These are phyloP conservation scores for Fusarium mexicanum DNA, from an alignment of 2,329 filamentous ascomycete species.

Conservation along the genomic window DNA sequence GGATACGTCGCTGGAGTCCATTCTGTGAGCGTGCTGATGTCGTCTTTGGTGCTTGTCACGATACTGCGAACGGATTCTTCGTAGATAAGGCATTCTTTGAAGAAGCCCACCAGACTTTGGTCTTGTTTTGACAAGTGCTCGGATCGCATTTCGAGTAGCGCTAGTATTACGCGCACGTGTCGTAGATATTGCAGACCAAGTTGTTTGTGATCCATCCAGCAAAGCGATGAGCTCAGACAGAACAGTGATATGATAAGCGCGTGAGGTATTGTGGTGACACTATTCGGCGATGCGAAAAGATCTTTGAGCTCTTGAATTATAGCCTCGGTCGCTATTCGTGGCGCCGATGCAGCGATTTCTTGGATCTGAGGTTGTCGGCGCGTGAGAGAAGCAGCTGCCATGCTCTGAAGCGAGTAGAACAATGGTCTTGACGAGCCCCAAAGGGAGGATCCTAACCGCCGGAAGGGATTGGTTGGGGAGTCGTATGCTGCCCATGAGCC, in stretches of 20 bases:
- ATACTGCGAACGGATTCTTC: slow-evolving; percentile 35
- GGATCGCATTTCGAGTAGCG: slow-evolving; percentile 25
- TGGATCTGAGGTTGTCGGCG: slow-evolving; percentile 21
- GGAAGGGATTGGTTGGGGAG: slow-evolving; percentile 31
- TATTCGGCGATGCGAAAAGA: slow-evolving; percentile 23
- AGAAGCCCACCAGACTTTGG: slow-evolving; percentile 21
- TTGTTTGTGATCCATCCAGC: slow-evolving; percentile 35
- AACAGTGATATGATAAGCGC: slow-evolving; percentile 31
- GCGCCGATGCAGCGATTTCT: slow-evolving; percentile 26
- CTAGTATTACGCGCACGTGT: slow-evolving; percentile 30
- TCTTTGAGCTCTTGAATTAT: slow-evolving; percentile 26
- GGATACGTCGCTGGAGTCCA: slow-evolving; percentile 16
- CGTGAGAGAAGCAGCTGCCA: slow-evolving; percentile 30
- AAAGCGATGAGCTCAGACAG: slow-evolving; percentile 34
- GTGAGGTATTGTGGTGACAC: slow-evolving; percentile 17
- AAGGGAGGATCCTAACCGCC: slow-evolving; percentile 19
- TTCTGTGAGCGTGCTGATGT: slow-evolving; percentile 31
- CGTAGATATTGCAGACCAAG: slow-evolving; percentile 33
- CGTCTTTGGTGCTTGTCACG: slow-evolving; percentile 28
- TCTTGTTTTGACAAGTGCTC: slow-evolving; percentile 22
- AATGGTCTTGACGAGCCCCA: slow-evolving; percentile 23
- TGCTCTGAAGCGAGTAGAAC: slow-evolving; percentile 36
- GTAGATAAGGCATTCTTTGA: slow-evolving; percentile 34
- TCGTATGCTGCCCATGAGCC: slow-evolving; percentile 38
- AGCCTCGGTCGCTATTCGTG: slow-evolving; percentile 29